These are phyloP conservation scores for Exophiala spinifera DNA, from an alignment of 2,329 filamentous ascomycete species.

Conservation along the genomic window DNA sequence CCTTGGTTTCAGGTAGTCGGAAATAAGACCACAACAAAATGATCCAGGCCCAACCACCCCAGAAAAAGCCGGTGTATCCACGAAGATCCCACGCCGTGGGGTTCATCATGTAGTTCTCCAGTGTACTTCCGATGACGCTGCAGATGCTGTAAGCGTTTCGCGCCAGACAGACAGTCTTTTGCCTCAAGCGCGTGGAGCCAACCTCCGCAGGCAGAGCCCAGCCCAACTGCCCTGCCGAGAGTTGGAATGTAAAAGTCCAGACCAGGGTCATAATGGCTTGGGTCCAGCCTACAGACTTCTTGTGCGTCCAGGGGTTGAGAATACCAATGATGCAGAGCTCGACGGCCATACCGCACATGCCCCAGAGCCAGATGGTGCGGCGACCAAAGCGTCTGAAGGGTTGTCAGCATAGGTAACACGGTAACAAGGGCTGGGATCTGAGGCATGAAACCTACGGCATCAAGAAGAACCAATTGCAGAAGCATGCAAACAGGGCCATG, in stretches of 20 bases:
- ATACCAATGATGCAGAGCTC: slow-evolving; percentile 32
- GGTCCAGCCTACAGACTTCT: slow-evolving; percentile 21
- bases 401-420: too few species aligned
- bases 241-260: slow-evolving; percentile 42
- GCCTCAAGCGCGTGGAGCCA: slow-evolving; percentile 53
- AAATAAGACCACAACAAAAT: slow-evolving; percentile 32
- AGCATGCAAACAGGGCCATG: slow-evolving; percentile 36
- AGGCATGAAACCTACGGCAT: too few species aligned
- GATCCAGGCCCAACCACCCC: slow-evolving; percentile 28
- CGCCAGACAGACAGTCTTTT: slow-evolving; percentile 55
- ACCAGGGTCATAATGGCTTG: slow-evolving; percentile 18
- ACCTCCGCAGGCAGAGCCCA: slow-evolving; percentile 54
- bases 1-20: slow-evolving; percentile 32
- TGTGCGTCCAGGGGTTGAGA: slow-evolving; percentile 3
- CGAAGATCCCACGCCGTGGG: slow-evolving; percentile 31
- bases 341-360: slow-evolving; percentile 29
- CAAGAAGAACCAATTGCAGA: slow-evolving; percentile 41
- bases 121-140: slow-evolving; percentile 34
- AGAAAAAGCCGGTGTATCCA: slow-evolving; percentile 36
- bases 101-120: slow-evolving; percentile 37
- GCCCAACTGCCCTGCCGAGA: slow-evolving; percentile 53
- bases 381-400: too few species aligned
- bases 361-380: slow-evolving; percentile 37
- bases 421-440: too few species aligned
- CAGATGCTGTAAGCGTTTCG: slow-evolving; percentile 52